Base-by-base conservation (phyloP, 2,329 filamentous ascomycete species). In the Orbilia brochopaga region DNA sequence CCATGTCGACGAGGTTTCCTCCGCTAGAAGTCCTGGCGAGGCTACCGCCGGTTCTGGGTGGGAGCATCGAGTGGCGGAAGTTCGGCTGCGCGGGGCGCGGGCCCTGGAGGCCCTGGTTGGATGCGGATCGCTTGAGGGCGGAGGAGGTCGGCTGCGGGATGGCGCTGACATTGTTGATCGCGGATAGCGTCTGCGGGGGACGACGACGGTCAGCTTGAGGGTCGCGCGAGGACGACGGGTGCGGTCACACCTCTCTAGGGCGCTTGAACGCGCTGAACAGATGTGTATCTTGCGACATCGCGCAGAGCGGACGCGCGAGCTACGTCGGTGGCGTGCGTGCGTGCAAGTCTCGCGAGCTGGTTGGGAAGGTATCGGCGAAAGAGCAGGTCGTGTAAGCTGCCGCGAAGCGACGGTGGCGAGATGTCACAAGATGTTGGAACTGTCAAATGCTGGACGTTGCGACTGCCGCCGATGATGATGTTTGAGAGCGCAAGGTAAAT, bases 101-200 rank as follows among this genome's bases (percentile, higher is more conserved):
- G 77, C 85, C 84, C 69, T 86, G 84, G 77, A 87, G 83, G 78
- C 87, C 86, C 74, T 87, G 87, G 76, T 87, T 87, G 11, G 91
- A 92, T 78, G 88, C 94, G 30, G 90, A 90, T 79, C 94, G 90
- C 83, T 99, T 99, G 85, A 99, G 89, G 44, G 92, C 91, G 44
- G 93, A 97, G 42, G 93, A 97, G 27, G 90, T 85, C 7, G 94
- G 93, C 81, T 96, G 91, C 19, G 94, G 94, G 74, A 99, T 90
- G 21, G 87, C 86, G 19, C 90, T 90, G 79, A 92, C 44, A 57
- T 63, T 67, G 60, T 87, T 93, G 78, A 96, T 87, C 75, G 88
- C 88, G 75, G 89, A 92, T 70, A 97, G 86, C 60, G 94, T 97
- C 91, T 95, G 80, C 74, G 74, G 40, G 55, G 1, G 10, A 37